Evolutionary conservation across 2,329 filamentous ascomycete species (phyloP), one percentile per base, ranked within the genome.

Genomic region (Balansia obtecta): DNA sequence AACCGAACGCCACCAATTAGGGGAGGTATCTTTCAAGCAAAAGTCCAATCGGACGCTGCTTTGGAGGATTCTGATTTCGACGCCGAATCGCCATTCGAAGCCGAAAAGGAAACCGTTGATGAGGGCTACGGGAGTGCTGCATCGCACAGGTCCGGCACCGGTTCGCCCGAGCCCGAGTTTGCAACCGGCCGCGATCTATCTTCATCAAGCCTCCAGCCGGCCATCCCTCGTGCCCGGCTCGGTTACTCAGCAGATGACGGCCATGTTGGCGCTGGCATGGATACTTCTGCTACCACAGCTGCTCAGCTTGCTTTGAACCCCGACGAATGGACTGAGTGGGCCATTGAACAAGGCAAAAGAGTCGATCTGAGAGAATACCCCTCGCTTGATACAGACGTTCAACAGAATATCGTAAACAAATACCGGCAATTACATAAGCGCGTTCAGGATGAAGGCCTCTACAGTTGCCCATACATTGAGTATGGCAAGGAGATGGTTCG

Each of bases 1-100:
- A 80, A 79, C 65, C 68, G 74, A 56, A 74, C 72, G 56, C 79
- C 80, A 50, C 80, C 80, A 55, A 81, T 83, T 53, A 71, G 74
- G 60, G 71, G 73, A 40, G 71, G 72, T 43, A 59, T 72, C 33
- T 56, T 56, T 41, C 45, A 53, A 18, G 43, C 30, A 11, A 37
- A 37, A 46, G 45, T 38, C 43, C 43, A 46, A 42, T 47, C 45
- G 18, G 45, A 56, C 27, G 41, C 11, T 12, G 32, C 49, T n/a
- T 46, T 48, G 50, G 56, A 56, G 34, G 34, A 51, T 48, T 55
- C 54, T 30, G 50, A 57, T 48, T 55, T 54, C 30, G 50, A 57
- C 27, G 22, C 22, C 37, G 50, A 50, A 34, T n/a, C 27, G 38
- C 50, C 48, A 38, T 16, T 33, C 22, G 52, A 49, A 38, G 49